Conservation (phyloP, 768 basidiomycete species). For the Lactarius sp. region DNA sequence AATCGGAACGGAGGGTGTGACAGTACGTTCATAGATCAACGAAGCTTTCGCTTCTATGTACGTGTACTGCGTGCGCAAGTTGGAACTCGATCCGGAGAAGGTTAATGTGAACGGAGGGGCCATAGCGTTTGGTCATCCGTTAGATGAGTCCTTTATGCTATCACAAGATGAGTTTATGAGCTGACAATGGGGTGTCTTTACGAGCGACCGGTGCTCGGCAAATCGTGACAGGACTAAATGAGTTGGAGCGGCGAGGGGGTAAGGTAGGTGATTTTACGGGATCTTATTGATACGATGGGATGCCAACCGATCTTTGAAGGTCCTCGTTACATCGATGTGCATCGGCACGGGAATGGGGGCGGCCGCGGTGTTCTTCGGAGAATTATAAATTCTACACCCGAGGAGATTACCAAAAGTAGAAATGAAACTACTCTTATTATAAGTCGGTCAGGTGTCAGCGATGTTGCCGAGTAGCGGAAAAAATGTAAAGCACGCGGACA, state of each 20-base stretch:
- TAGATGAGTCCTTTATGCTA: conserved; percentile 51
- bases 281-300: background rate
- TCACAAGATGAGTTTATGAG: background rate
- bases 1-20: background rate
- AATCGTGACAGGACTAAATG: conserved; percentile 76
- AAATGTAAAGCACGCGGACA: background rate
- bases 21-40: conserved; percentile 55
- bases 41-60: conserved; percentile 88
- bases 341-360: conserved; percentile 93
- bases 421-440: background rate
- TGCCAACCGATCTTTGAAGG: conserved; percentile 34
- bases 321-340: conserved; percentile 88
- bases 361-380: conserved; percentile 65
- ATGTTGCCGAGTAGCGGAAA: background rate
- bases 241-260: conserved; percentile 54
- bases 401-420: background rate
- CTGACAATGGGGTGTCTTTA: conserved; percentile 33
- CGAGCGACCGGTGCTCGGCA: conserved; percentile 83
- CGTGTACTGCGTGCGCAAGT: conserved; percentile 63
- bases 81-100: conserved; percentile 58
- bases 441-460: background rate
- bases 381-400: conserved; percentile 27
- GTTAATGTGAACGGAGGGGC: conserved; percentile 90
- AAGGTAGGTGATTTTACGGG: background rate
- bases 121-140: conserved; percentile 78